phyloP scores from a whole-genome alignment of 2,329 filamentous ascomycete genomes.

The Penicillium sp. region DNA sequence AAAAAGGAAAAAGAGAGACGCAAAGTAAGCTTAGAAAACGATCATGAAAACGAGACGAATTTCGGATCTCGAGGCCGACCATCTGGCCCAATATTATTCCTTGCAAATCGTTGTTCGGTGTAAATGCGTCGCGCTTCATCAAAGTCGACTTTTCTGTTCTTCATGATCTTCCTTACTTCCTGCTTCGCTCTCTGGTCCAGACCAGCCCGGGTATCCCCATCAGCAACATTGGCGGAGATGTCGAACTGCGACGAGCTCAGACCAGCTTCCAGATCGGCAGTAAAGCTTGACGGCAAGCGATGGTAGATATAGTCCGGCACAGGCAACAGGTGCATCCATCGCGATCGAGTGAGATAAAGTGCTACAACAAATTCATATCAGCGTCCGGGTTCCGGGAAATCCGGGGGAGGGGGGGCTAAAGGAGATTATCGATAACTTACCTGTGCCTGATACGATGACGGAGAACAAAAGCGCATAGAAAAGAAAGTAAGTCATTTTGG shows the following conservation, averaged over 20 bases:
- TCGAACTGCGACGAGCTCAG: constrained; percentile 84
- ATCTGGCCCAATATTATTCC: constrained; percentile 85
- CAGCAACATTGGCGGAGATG: constrained; percentile 76
- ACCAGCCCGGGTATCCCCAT: constrained; percentile 77
- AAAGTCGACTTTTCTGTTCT: constrained; percentile 77
- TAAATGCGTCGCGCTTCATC: constrained; percentile 88
- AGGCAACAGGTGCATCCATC: constrained; percentile 75
- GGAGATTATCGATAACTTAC: constrained; percentile 47
- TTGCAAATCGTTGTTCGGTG: constrained; percentile 83
- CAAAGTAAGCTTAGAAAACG: background rate
- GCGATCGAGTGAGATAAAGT: constrained; percentile 78
- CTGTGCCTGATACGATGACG: constrained; percentile 71
- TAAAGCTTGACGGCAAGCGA: constrained; percentile 76
- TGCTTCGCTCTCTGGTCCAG: constrained; percentile 79
- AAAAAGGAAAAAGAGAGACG: background rate
- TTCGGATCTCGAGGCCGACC: constrained; percentile 89
- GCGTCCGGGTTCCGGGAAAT: background rate
- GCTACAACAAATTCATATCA: constrained; percentile 49
- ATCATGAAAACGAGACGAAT: constrained; percentile 86
- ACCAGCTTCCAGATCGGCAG: constrained; percentile 84
- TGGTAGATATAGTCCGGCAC: constrained; percentile 73
- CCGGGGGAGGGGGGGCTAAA: constrained; percentile 4
- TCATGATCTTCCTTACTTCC: constrained; percentile 90
- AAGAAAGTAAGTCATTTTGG: constrained; percentile 71
- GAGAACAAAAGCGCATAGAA: constrained; percentile 77